Evolutionary conservation across 257 asterid genomes (phyloP), one percentile per base, ranked within the genome.

Genomic region (Nicotiana obtusifolia): DNA sequence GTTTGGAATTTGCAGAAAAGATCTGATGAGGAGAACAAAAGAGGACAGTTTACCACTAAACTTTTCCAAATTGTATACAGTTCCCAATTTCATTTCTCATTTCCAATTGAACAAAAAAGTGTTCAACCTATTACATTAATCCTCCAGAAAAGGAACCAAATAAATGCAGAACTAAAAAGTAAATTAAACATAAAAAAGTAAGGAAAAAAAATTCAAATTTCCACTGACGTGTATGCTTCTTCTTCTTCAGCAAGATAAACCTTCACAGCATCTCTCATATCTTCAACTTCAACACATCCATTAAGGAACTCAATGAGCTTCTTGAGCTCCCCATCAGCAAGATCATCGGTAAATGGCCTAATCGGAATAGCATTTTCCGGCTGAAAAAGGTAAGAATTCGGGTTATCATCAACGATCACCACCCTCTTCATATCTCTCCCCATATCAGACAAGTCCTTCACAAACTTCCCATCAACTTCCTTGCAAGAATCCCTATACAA

Each of bases 391-490:
- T 96, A 96, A 0, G 97, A 96, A 85, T 89, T 91, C 2, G 99
- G 99, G 71, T 96, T 94, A 78, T 96, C 99, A 80, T 96, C 99
- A 65, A 96, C 90, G 19, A 96, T 94, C 83, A 89, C 85, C 53
- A 82, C 92, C 64, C 76, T 85, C 56, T 78, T 83, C 83, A 96
- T 67, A 53, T 96, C 98, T 86, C 99, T 89, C 86, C 99, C 98
- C 13, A 86, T 49, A n/a, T 64, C 90, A 4, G 91, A 84, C 87
- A 94, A 84, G 77, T 96, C 98, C 87, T 96, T 96, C 22, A 96
- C 97, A 53, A 89, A 90, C 80, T 65, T 94, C 35, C 98, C 99
- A 35, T 92, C 98, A 1, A 92, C 80, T 80, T 88, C 91, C 81
- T 80, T 92, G 83, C 98, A 94, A 28, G 98, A 94, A 88, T 91